These are phyloP conservation scores for Lactarius quietus DNA, from an alignment of 768 basidiomycete species.

Conservation along the genomic window DNA sequence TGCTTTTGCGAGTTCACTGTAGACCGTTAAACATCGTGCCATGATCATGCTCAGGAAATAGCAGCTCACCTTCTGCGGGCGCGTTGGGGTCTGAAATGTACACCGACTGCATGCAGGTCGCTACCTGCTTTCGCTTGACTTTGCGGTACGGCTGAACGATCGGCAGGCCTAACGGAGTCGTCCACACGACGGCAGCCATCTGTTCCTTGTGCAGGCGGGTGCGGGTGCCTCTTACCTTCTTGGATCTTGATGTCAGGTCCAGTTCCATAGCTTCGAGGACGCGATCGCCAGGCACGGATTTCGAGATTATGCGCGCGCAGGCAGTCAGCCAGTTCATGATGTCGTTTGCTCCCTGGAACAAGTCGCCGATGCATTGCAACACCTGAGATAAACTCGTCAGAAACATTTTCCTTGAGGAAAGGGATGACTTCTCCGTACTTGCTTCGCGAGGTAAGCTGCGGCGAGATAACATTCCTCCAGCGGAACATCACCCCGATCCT, in stretches of 20 bases:
- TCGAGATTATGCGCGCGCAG: slow-evolving; percentile 79
- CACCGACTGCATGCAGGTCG: slow-evolving; percentile 81
- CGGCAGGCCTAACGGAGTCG: slow-evolving; percentile 89
- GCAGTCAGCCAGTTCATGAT: slow-evolving; percentile 91
- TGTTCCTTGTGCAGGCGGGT: slow-evolving; percentile 70
- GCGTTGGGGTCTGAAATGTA: slow-evolving; percentile 85
- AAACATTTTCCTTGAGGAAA: neutral
- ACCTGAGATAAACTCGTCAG: slow-evolving; percentile 39
- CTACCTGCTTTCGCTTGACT: slow-evolving; percentile 72
- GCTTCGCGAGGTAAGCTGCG: slow-evolving; percentile 76
- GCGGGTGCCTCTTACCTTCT: slow-evolving; percentile 26
- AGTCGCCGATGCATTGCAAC: slow-evolving; percentile 79
- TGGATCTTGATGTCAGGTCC: slow-evolving; percentile 16
- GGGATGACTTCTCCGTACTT: slow-evolving; percentile 40
- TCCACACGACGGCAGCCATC: slow-evolving; percentile 97
- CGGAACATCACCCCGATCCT: slow-evolving; percentile 67
- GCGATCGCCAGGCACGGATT: slow-evolving; percentile 75
- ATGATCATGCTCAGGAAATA: slow-evolving; percentile 3
- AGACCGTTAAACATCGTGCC: neutral
- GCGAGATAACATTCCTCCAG: slow-evolving; percentile 70
- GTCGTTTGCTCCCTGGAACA: slow-evolving; percentile 87
- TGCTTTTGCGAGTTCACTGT: slow-evolving; percentile 81
- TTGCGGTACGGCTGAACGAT: slow-evolving; percentile 97
- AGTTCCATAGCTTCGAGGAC: slow-evolving; percentile 44
- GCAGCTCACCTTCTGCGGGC: slow-evolving; percentile 54